Conservation (phyloP, 1,139 yeast genomes). For the Scheffersomyces quercinus region DNA sequence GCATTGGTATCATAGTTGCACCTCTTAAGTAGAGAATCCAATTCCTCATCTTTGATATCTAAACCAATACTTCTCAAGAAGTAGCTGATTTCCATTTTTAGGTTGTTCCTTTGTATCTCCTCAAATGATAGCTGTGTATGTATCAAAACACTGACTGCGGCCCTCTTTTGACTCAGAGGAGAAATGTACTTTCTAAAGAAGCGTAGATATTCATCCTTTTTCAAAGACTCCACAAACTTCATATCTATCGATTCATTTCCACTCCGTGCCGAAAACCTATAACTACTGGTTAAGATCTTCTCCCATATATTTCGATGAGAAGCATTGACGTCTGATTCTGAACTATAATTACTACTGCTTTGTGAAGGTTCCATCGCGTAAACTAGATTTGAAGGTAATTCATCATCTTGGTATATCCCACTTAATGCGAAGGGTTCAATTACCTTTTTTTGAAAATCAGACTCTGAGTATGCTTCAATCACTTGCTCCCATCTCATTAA, state of each 20-base stretch:
- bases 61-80: constrained; percentile 45
- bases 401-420: constrained; percentile 5
- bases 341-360: constrained; percentile 26
- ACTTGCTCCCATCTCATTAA: constrained; percentile 36
- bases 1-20: constrained; percentile 33
- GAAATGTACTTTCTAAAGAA: constrained; percentile 38
- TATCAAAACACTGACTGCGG: constrained; percentile 33
- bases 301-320: constrained; percentile 50
- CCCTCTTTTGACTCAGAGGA: constrained; percentile 32
- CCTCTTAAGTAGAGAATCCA: constrained; percentile 32
- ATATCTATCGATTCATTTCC: constrained; percentile 40
- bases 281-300: constrained; percentile 44
- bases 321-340: constrained; percentile 26
- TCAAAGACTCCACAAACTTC: constrained; percentile 21
- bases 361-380: constrained; percentile 22
- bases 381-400: constrained; percentile 21
- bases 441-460: constrained; percentile 31
- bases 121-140: constrained; percentile 27
- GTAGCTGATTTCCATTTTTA: constrained; percentile 38
- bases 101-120: constrained; percentile 28
- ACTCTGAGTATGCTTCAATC: constrained; percentile 23
- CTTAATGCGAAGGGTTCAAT: constrained; percentile 36
- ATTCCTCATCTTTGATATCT: constrained; percentile 34
- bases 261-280: constrained; percentile 30
- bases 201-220: constrained; percentile 25